These are phyloP conservation scores for Orbilia quercus DNA, from an alignment of 2,329 filamentous ascomycete genomes.

Conservation along the genomic window DNA sequence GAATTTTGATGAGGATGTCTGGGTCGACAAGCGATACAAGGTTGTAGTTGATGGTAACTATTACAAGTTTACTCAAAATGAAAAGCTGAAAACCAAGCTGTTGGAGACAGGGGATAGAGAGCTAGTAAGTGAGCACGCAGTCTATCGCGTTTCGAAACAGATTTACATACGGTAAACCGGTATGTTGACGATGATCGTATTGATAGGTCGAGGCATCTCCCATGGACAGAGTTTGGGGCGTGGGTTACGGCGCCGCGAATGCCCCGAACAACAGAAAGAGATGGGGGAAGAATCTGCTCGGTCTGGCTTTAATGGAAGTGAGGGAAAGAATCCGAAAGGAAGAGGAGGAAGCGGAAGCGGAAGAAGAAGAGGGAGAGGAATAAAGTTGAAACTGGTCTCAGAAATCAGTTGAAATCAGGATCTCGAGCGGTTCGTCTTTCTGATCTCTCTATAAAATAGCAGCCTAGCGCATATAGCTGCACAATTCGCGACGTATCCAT, in stretches of 20 bases:
- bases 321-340: conserved; percentile 68
- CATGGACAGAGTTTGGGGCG: conserved; percentile 73
- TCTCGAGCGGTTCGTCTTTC: background rate
- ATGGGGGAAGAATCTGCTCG: conserved; percentile 75
- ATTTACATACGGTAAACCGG: background rate
- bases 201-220: conserved; percentile 70
- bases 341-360: conserved; percentile 57
- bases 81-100: conserved; percentile 66
- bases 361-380: conserved; percentile 19
- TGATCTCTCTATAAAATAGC: no score
- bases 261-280: conserved; percentile 64
- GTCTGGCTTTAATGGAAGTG: conserved; percentile 72
- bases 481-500: no score
- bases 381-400: no score
- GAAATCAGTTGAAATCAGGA: no score
- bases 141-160: conserved; percentile 1
- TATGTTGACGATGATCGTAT: conserved; percentile 2
- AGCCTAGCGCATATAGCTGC: no score
- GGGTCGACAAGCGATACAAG: conserved; percentile 67
- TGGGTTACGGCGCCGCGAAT: conserved; percentile 68
- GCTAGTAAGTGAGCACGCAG: conserved; percentile 64
- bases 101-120: conserved; percentile 71
- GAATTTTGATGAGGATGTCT: conserved; percentile 67
- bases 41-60: conserved; percentile 67
- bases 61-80: conserved; percentile 62